Evolutionary conservation across 768 basidiomycete genomes (phyloP), one percentile per base, ranked within the genome.

Genomic region (Leccinum subtestaceum): DNA sequence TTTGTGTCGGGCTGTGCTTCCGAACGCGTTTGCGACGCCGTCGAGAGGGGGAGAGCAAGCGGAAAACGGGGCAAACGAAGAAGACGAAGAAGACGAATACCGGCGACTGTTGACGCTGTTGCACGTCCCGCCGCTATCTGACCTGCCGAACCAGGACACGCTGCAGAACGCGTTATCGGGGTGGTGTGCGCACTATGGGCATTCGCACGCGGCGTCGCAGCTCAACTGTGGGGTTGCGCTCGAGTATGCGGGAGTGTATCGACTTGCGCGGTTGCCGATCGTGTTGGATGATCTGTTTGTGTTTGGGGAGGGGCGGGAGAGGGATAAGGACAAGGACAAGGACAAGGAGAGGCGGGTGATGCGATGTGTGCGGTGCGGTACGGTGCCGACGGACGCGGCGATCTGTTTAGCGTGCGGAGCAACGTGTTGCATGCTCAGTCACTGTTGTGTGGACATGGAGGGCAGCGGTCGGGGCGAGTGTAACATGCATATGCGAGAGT

Each of bases 401-500:
- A 85, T 99, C 2, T 99, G 97, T 71, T 72, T 98, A 60, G 79
- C 95, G 53, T 99, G 97, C 64, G 97, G 97, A 0, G 78, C 84
- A 51, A 86, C 88, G 13, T 85, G 90, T 10, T 98, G 97, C 69
- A 82, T 95, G 78, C 89, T 93, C 70, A 93, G 92, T 64, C 88
- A 95, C 61, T 99, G 97, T 68, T 99, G 97, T 70, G 77, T 80
- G 63, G 93, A 94, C 62, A 65, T 73, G 53, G 80, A 78, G 17
- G 77, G 80, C 15, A 77, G 63, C 23, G 76, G 77, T 43, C 78
- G 88, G 25, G 97, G 96, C 29, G 96, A 99, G 69, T 98, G 95
- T 72, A 99, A 98, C 70, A 84, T 91, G 80, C 97, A 98, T 70
- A 91, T 89, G 53, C 81, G 94, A 81, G 89, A 92, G 96, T 97